These are phyloP conservation scores for Saraca asoca DNA, from an alignment of 331 rosid species.

Conservation along the genomic window DNA sequence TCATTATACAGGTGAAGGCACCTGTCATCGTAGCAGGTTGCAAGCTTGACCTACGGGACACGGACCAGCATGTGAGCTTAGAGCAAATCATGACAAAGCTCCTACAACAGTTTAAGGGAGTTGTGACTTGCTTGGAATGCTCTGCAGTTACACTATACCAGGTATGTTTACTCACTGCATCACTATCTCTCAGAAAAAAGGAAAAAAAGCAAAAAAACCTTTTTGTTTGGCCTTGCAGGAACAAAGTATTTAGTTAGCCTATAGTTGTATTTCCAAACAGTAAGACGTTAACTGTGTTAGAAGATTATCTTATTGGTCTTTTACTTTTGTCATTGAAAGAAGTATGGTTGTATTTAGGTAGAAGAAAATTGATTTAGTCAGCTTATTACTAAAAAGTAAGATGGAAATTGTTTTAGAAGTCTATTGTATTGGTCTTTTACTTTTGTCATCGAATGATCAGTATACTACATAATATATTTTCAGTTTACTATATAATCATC, in stretches of 20 bases:
- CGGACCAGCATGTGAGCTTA: constrained; percentile 54
- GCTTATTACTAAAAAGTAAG: no score
- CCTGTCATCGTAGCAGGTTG: constrained; percentile 89
- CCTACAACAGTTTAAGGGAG: constrained; percentile 57
- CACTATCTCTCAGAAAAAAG: constrained; percentile 20
- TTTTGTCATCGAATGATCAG: background rate
- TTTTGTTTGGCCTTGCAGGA: constrained; percentile 4
- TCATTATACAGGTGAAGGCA: constrained; percentile 55
- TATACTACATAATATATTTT: no score
- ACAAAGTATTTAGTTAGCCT: background rate
- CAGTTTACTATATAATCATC: background rate
- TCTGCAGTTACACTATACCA: constrained; percentile 71
- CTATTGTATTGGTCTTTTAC: no score
- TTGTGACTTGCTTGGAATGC: constrained; percentile 84
- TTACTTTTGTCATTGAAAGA: background rate
- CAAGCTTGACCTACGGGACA: constrained; percentile 82
- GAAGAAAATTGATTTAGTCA: no score
- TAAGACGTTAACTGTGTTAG: constrained; percentile 16
- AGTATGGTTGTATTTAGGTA: no score
- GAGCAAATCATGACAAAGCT: constrained; percentile 71
- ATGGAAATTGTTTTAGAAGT: no score
- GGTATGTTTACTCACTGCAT: constrained; percentile 44
- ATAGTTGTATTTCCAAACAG: background rate
- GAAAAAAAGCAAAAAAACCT: no score
- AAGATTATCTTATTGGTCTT: background rate